These are phyloP conservation scores for Mortierella sp. DNA, from an alignment of 371 early-diverging fungal genomes.

Conservation along the genomic window DNA sequence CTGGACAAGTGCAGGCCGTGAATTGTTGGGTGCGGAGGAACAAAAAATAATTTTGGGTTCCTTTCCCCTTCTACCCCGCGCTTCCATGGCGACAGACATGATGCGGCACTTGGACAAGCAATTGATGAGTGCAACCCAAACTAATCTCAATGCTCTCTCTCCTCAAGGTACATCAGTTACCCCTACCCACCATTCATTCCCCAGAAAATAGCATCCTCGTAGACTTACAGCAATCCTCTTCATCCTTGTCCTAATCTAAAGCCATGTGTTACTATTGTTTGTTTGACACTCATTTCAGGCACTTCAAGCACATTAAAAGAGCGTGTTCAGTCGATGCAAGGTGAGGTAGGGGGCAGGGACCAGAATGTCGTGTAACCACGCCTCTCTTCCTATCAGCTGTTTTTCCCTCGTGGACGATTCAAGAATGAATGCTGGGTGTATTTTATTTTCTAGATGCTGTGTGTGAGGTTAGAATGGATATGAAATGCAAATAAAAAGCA, in stretches of 20 bases:
- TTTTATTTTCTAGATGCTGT: slow-evolving; percentile 7
- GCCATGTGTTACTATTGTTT: not conserved
- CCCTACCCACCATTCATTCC: not conserved
- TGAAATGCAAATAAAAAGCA: not conserved
- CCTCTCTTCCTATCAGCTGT: too few relatives aligned
- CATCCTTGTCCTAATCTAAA: not conserved
- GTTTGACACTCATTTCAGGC: too few relatives aligned
- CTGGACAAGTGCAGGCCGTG: not conserved
- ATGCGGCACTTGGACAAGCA: not conserved
- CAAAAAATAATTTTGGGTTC: slow-evolving; percentile 9
- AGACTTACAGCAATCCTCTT: not conserved
- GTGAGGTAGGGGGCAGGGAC: not conserved
- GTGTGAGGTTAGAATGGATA: not conserved
- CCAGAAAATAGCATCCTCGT: not conserved
- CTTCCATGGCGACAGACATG: too few relatives aligned
- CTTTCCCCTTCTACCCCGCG: not conserved
- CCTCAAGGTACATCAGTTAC: not conserved
- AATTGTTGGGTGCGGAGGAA: slow-evolving; percentile 8
- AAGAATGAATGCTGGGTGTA: not conserved
- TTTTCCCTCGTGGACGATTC: too few relatives aligned
- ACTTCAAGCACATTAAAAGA: too few relatives aligned
- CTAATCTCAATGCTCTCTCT: not conserved
- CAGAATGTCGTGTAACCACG: slow-evolving; percentile 4
- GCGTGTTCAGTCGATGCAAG: too few relatives aligned
- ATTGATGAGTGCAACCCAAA: not conserved